Evolutionary conservation across 345 rosid species (phyloP), one percentile per base, ranked within the genome.

Genomic region (Melaleuca alternifolia): DNA sequence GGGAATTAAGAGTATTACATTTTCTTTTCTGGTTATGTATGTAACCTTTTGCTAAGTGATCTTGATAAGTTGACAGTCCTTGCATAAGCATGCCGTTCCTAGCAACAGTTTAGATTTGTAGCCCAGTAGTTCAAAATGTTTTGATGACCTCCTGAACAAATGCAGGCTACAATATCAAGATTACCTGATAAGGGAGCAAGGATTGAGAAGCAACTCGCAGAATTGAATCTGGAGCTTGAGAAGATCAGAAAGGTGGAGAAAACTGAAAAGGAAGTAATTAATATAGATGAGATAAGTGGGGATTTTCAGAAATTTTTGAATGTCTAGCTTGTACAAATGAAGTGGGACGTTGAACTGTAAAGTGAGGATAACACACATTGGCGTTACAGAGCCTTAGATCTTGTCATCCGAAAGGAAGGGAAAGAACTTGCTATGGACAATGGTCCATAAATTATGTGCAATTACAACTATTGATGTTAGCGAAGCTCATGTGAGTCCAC

Each of bases 121-220:
- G 44, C 79, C 21, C 23, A 41, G 18, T 71, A 71, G 79, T 71
- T 37, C 48, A 24, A 0, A 59, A 54, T 41, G 56, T 2, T 16
- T 26, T 33, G 44, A 30, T 12, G 1, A 51, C 23, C 30, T 65
- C 33, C 33, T 75, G 87, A 46, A 85, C 28, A 41, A 46, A 37
- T 57, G 85, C 94, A 97, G 99, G 90, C 11, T 51, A 93, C 91
- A 5, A 87, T 96, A 30, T 92, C 96, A 53, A 94, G 91, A 85
- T 88, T 97, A 86, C 97, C 99, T 6, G 99, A 97, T 87, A 89
- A 90, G 88, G 99, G 99, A 83, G 94, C 90, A 7, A 96, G 92
- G 87, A 51, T 96, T 79, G 93, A 90, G 87, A 93, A 92, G 89
- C 95, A 96, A 91, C 93, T 97, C 62, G 87, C 88, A 3, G 96